These are phyloP conservation scores for Phoma sp. DNA, from an alignment of 2,329 filamentous ascomycete species.

Conservation along the genomic window DNA sequence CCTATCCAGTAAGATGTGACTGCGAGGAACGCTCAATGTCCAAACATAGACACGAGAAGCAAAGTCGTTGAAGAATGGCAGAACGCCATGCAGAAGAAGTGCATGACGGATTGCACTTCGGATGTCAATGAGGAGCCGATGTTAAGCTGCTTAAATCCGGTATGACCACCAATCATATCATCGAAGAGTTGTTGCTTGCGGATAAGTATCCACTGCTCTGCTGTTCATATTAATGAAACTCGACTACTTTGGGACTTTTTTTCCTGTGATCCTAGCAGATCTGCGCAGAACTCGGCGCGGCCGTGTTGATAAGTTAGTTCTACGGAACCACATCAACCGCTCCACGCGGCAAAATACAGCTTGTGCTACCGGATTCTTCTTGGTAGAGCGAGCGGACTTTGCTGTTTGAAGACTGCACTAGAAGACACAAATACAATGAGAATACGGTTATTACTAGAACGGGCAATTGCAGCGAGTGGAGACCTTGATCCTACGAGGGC, in stretches of 20 bases:
- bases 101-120: conserved; percentile 20
- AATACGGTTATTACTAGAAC: too few species aligned
- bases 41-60: neutral
- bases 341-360: too few species aligned
- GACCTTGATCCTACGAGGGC: neutral
- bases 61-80: conserved; percentile 1
- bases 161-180: conserved; percentile 25
- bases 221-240: neutral
- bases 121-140: conserved; percentile 23
- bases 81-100: conserved; percentile 8
- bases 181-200: neutral
- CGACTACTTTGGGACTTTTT: too few species aligned
- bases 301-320: too few species aligned
- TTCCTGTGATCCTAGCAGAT: too few species aligned
- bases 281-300: too few species aligned
- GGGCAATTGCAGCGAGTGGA: conserved; percentile 6
- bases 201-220: neutral
- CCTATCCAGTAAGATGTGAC: conserved; percentile 1
- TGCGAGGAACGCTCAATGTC: neutral
- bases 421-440: too few species aligned
- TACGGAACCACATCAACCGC: too few species aligned
- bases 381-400: too few species aligned
- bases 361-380: too few species aligned
- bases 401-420: too few species aligned
- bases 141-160: conserved; percentile 14